phyloP scores from a whole-genome alignment of 2,329 filamentous ascomycete genomes.

The Dactylellina cionopaga region DNA sequence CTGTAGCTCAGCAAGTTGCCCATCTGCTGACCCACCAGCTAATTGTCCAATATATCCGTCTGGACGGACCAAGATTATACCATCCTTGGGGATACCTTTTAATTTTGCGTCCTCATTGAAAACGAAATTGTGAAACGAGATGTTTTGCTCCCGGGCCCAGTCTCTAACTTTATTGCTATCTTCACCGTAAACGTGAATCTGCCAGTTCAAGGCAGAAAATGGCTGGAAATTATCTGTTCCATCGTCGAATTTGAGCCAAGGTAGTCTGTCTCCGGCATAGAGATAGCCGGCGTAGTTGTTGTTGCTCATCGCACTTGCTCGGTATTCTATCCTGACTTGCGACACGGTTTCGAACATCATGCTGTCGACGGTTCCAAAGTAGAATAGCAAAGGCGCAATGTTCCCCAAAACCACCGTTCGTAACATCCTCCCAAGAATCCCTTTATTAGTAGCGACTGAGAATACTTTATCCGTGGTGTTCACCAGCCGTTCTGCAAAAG shows the following conservation, averaged over 20 bases:
- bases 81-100: constrained; percentile 23
- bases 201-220: constrained; percentile 27
- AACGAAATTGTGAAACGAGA: constrained; percentile 12
- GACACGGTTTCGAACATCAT: constrained; percentile 40
- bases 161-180: neutral
- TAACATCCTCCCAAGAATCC: constrained; percentile 17
- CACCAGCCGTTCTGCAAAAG: constrained; percentile 34
- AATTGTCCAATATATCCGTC: constrained; percentile 41
- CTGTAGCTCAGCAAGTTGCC: constrained; percentile 10
- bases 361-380: constrained; percentile 34
- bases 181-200: constrained; percentile 36
- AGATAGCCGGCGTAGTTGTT: constrained; percentile 6
- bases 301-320: constrained; percentile 18
- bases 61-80: constrained; percentile 25
- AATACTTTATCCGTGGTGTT: constrained; percentile 42
- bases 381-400: constrained; percentile 17
- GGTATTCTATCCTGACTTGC: constrained; percentile 42
- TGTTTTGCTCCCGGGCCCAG: constrained; percentile 5
- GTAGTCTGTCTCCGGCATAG: constrained; percentile 39
- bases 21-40: neutral
- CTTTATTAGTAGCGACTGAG: constrained; percentile 16
- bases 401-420: constrained; percentile 37
- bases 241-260: constrained; percentile 38
- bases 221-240: constrained; percentile 37
- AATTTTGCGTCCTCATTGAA: constrained; percentile 12